Evolutionary conservation across 1,139 yeast species (phyloP), one percentile per base, ranked within the genome.

Genomic region (Blastobotrys indianensis): DNA sequence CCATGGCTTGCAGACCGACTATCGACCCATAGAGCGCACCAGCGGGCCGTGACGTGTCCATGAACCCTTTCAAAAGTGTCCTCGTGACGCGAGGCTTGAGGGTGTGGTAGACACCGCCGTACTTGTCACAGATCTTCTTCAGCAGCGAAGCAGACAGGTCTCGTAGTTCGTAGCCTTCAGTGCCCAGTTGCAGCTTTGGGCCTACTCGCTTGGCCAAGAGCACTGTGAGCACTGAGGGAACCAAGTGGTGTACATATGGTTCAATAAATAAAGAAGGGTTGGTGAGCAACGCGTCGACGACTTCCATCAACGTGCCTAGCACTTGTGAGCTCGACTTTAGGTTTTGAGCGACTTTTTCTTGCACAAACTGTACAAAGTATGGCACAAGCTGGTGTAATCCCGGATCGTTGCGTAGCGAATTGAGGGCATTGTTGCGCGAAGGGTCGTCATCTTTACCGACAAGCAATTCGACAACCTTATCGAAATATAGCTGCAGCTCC

Each of bases 311-410:
- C 8, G 95, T 85, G n/a, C 85, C 76, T 46, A 92, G 70, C 32
- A 86, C 69, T 13, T 78, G 80, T 41, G 85, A 72, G 59, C 84
- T 83, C 29, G 55, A 41, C 57, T 86, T 78, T 55, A 92, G 74
- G 60, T 87, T 92, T 61, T 87, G 85, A 1, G 97, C 87, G 48
- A 92, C 82, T 59, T 94, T 95, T 63, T 94, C 98, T 10, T 97
- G 95, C 25, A 88, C 88, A 63, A 92, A 90, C 62, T 92, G 97
- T 46, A 92, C 88, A 58, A 94, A 86, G 63, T 94, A 94, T 1
- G 99, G 99, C 5, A 94, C 94, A 45, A 94, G 70, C 65, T 94
- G 99, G 68, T 94, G 98, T 50, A 94, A 71, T 31, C 99, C 99
- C 1, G 97, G 96, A 61, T 94, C 99, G 39, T 85, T 82, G 50